Base-by-base conservation (phyloP, 148 eudicot genomes). In the Silene conica region DNA sequence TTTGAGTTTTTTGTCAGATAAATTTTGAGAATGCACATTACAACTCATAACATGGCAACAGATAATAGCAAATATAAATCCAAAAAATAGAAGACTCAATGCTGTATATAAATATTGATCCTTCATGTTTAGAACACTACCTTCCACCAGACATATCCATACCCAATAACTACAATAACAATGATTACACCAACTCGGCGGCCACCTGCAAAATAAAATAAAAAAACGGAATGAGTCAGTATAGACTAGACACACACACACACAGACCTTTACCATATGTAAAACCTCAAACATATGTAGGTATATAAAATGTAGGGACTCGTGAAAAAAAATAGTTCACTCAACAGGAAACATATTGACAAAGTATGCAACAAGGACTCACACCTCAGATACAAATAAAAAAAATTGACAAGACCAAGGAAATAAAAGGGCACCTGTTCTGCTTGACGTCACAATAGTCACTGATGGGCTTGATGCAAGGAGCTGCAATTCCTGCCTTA, bases 91-190 rank as follows among this genome's bases (percentile, higher is more conserved):
- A 54, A 31, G 9, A 34, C 55, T 46, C 61, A 22, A 15, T 34
- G 41, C 41, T 34, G 38, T 1, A 12, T 14, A 62, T 2, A 23
- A 62, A 23, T 62, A 22, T 26, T 23, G 43, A 64, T 31, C 12
- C 15, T 10, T 48, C 54, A 9, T 48, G 3, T 48, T 48, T 48
- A 48, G 61, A 34, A 71, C 73, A 58, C 5, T 92, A 95, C 99
- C 99, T 95, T 95, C 99, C 99, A 95, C 99, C 99, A 92, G 76
- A 85, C 80, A 74, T 88, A 92, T 74, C 97, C 97, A 73, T 78
- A 86, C 62, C 96, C 99, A 43, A 83, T 79, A 77, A 83, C 89
- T 52, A 87, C 82, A 52, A 87, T 82, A 26, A 95, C 71, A 58
- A 95, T 65, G 52, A 90, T 71, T 8, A 86, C 68, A 57, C 93